phyloP scores from a whole-genome alignment of 2,329 filamentous ascomycete genomes.

The Exutisphaerella laricina region DNA sequence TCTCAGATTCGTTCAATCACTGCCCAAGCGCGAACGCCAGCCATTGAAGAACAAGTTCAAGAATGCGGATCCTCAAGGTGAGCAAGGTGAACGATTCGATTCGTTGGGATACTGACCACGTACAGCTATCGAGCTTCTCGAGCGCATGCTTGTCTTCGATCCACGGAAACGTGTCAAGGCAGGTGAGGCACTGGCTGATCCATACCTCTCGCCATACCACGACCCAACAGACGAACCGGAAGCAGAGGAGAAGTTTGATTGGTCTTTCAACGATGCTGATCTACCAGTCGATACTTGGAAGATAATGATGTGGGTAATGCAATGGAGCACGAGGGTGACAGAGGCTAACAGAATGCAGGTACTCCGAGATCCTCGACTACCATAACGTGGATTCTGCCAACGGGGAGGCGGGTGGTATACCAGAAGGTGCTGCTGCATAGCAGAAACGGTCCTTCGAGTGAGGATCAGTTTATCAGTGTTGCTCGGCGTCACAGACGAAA shows the following conservation, averaged over 20 bases:
- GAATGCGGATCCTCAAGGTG: slow-evolving; percentile 68
- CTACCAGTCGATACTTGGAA: slow-evolving; percentile 99
- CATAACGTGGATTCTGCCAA: slow-evolving; percentile 73
- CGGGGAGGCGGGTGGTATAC: slow-evolving; percentile 20
- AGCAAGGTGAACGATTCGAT: not conserved
- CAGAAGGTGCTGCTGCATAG: slow-evolving; percentile 16
- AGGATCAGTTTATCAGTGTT: not conserved
- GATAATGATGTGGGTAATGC: slow-evolving; percentile 88
- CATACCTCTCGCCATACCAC: slow-evolving; percentile 94
- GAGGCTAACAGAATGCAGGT: slow-evolving; percentile 52
- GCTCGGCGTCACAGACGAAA: slow-evolving; percentile 1
- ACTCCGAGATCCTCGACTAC: slow-evolving; percentile 97
- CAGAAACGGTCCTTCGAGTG: not conserved
- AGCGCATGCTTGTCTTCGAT: slow-evolving; percentile 97
- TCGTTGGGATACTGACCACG: slow-evolving; percentile 24
- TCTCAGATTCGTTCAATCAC: slow-evolving; percentile 90
- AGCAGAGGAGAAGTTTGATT: slow-evolving; percentile 96
- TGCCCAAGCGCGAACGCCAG: slow-evolving; percentile 89
- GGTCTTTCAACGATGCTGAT: slow-evolving; percentile 99
- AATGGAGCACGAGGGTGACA: not conserved
- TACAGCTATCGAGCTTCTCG: slow-evolving; percentile 74
- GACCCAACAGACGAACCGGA: slow-evolving; percentile 95
- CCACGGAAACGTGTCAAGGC: slow-evolving; percentile 94
- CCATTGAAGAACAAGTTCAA: slow-evolving; percentile 85
- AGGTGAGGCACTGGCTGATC: slow-evolving; percentile 76